Percentiles rank a stretch among this genome's conserved stretches.
Conservation (phyloP, 257 asterid species). For the Plantago elongata region DNA sequence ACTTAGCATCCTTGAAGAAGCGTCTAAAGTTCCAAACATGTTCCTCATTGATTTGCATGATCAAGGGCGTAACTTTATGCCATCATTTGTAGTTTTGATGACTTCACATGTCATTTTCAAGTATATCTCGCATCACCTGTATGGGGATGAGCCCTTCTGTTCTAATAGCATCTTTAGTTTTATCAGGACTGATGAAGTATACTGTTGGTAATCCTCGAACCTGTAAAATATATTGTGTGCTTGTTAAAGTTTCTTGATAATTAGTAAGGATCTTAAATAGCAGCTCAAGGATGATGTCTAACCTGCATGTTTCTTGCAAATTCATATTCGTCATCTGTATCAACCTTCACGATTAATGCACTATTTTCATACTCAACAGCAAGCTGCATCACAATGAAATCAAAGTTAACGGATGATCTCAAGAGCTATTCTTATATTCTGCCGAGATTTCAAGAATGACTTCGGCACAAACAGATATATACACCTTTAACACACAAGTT, state of each 20-base stretch:
- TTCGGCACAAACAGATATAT: too few species aligned
- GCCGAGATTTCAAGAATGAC: too few species aligned
- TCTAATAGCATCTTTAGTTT: conserved; percentile 80
- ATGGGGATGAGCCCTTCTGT: conserved; percentile 98
- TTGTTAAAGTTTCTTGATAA: too few species aligned
- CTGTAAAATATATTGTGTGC: conserved; percentile 32
- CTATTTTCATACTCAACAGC: conserved; percentile 91
- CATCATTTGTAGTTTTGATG: background rate
- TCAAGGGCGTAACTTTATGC: conserved; percentile 3
- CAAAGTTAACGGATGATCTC: conserved; percentile 12
- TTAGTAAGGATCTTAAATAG: background rate
- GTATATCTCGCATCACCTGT: conserved; percentile 85
- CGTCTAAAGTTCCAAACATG: too few species aligned
- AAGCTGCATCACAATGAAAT: conserved; percentile 52
- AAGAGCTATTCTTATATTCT: background rate
- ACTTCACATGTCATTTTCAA: conserved; percentile 68
- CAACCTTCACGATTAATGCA: conserved; percentile 82
- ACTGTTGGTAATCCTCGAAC: conserved; percentile 88
- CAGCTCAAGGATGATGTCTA: background rate
- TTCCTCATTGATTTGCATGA: background rate
- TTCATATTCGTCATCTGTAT: conserved; percentile 90
- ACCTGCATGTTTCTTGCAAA: conserved; percentile 97
- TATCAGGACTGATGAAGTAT: conserved; percentile 89
- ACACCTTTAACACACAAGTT: background rate
- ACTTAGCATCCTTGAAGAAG: background rate